Percentiles rank a stretch among this genome's conserved stretches.
These are phyloP conservation scores for Xylaria scruposa DNA, from an alignment of 495 filamentous ascomycete species.

Conservation along the genomic window DNA sequence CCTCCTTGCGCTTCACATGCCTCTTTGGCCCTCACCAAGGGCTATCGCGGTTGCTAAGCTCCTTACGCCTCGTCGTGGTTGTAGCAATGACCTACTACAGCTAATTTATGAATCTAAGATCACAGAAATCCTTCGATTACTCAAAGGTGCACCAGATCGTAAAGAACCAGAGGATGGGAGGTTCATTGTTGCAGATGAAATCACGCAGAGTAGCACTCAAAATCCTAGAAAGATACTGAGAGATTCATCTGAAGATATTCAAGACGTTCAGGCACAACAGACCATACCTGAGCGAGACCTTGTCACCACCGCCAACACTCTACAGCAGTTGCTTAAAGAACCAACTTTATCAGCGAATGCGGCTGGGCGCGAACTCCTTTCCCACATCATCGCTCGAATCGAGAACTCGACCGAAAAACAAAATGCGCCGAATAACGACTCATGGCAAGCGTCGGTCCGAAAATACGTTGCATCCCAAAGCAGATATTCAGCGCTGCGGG, in stretches of 20 bases:
- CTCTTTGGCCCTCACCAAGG: not conserved
- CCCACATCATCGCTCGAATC: not conserved
- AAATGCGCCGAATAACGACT: not conserved
- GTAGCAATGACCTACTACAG: constrained; percentile 2
- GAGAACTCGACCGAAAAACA: not conserved
- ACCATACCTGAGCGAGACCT: constrained; percentile 7
- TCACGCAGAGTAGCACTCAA: not conserved
- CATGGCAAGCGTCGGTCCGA: not conserved
- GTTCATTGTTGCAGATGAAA: constrained; percentile 12
- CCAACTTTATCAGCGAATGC: not conserved
- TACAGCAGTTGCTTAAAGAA: constrained; percentile 11
- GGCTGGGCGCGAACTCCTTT: constrained; percentile 3
- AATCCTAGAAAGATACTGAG: too few relatives aligned
- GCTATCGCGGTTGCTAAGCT: not conserved
- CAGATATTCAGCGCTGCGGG: not conserved
- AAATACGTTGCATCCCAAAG: not conserved
- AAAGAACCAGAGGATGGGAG: not conserved
- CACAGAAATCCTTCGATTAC: not conserved
- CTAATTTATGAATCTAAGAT: constrained; percentile 21
- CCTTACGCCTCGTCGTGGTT: not conserved
- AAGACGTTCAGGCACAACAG: not conserved
- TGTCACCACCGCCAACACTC: constrained; percentile 10
- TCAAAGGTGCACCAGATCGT: not conserved
- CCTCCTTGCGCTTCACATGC: constrained; percentile 20
- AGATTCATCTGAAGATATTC: not conserved